Percentiles rank a stretch among this genome's conserved stretches.
These are phyloP conservation scores for Pseudogymnoascus sp. DNA, from an alignment of 2,329 filamentous ascomycete genomes.

Conservation along the genomic window DNA sequence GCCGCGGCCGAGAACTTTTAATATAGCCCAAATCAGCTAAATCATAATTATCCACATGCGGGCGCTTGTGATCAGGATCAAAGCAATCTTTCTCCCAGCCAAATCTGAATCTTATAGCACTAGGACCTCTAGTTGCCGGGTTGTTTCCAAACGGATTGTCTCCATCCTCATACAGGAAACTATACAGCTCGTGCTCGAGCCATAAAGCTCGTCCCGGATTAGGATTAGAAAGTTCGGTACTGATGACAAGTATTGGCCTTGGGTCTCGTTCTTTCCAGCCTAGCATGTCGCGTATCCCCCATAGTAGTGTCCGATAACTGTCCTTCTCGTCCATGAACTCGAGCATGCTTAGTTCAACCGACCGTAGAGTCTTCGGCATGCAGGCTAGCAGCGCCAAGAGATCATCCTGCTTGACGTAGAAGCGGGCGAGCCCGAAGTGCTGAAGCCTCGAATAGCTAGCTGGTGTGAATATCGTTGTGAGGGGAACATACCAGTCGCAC, in stretches of 20 bases:
- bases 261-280: conserved; percentile 15
- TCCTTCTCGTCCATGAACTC: conserved; percentile 17
- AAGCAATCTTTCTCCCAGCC: neutral
- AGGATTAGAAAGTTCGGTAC: conserved; percentile 13
- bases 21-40: neutral
- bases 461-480: conserved; percentile 27
- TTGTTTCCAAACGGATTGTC: conserved; percentile 17
- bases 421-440: conserved; percentile 27
- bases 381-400: conserved; percentile 24
- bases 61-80: neutral
- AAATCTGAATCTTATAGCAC: neutral
- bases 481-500: conserved; percentile 11
- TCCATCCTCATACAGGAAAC: conserved; percentile 23
- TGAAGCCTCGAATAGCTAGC: conserved; percentile 24
- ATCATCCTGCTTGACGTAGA: conserved; percentile 23
- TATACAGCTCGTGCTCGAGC: neutral
- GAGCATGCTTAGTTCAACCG: conserved; percentile 30
- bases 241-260: conserved; percentile 8
- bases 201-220: neutral
- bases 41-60: neutral
- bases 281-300: conserved; percentile 19
- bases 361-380: conserved; percentile 25
- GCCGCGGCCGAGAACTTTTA: neutral
- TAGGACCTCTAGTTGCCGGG: no score
- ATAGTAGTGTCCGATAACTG: conserved; percentile 18